Conservation (phyloP, 306 rosid genomes). For the Prunus persica region DNA sequence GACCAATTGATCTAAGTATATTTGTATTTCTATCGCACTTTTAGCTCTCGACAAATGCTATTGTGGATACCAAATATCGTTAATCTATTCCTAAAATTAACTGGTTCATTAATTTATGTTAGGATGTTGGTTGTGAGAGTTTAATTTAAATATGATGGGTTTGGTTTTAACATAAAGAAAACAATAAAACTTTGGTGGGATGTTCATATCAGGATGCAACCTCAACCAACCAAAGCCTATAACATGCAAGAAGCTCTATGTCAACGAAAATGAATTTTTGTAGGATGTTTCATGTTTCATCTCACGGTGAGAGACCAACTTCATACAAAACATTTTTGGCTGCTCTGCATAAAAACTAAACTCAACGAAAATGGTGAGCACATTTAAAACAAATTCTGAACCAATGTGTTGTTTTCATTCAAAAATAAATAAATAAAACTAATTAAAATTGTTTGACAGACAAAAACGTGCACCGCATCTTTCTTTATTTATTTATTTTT, state of each 20-base stretch:
- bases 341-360: background rate
- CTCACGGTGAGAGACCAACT: too few relatives aligned
- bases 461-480: background rate
- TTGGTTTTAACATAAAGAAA: too few relatives aligned
- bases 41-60: too few relatives aligned
- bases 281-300: background rate
- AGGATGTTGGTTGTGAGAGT: too few relatives aligned
- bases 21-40: too few relatives aligned
- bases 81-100: too few relatives aligned
- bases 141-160: too few relatives aligned
- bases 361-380: background rate
- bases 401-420: background rate
- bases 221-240: background rate
- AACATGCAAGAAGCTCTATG: background rate
- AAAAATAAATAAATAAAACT: background rate
- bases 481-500: background rate
- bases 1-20: accelerated
- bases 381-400: background rate
- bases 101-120: too few relatives aligned
- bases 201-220: background rate
- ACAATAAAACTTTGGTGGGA: too few relatives aligned
- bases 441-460: background rate
- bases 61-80: too few relatives aligned
- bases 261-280: background rate
- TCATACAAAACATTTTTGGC: background rate